A percentile compares a stretch with the other conserved stretches of the same genome.
Conservation (phyloP, 2,329 filamentous ascomycete species). For the Microsporum ferrugineum region DNA sequence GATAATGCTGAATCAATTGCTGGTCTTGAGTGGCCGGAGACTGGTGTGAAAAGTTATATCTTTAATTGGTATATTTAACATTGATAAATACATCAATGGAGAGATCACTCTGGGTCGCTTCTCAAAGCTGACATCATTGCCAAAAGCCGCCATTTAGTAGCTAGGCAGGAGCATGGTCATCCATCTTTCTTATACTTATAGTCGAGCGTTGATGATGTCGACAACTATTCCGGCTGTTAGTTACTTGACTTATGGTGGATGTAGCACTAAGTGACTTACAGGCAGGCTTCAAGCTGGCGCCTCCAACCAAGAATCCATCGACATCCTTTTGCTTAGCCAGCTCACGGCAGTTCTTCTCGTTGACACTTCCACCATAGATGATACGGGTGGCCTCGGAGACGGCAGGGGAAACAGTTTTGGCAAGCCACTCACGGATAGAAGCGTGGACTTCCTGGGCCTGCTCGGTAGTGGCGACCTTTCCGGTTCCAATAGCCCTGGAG, state of each 20-base stretch:
- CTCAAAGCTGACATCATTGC: background rate
- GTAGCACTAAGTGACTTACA: conserved; percentile 46
- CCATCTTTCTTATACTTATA: conserved; percentile 23
- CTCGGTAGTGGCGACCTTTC: conserved; percentile 78
- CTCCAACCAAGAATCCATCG: conserved; percentile 94
- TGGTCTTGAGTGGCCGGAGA: background rate
- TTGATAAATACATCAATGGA: background rate
- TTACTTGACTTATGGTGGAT: background rate
- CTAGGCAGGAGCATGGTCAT: background rate
- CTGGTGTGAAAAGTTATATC: background rate
- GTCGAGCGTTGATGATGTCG: conserved; percentile 57
- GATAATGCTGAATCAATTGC: background rate
- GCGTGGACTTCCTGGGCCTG: conserved; percentile 92
- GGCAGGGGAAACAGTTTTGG: conserved; percentile 59
- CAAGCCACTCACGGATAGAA: conserved; percentile 80
- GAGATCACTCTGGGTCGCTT: background rate
- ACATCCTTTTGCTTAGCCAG: conserved; percentile 88
- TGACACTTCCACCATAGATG: conserved; percentile 93
- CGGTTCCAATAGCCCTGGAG: conserved; percentile 63
- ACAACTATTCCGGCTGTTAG: conserved; percentile 37
- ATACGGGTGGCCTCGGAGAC: conserved; percentile 81
- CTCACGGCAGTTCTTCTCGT: conserved; percentile 94
- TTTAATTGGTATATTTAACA: background rate
- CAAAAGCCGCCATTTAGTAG: background rate
- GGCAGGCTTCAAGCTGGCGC: conserved; percentile 91